Evolutionary conservation across 306 rosid species (phyloP).

Genomic region (Rosa rugosa): DNA sequence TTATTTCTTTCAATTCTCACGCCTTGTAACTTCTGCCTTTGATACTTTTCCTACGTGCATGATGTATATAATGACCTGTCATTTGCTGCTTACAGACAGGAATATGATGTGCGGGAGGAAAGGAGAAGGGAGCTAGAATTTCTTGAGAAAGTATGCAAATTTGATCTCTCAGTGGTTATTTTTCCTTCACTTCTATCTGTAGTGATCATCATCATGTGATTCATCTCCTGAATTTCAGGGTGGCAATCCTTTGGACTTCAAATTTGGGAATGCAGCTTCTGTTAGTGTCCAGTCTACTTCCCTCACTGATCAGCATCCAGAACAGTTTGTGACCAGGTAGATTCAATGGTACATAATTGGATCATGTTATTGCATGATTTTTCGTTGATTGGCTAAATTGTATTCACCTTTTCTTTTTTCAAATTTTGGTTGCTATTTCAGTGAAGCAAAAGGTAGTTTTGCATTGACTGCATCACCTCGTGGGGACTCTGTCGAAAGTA

Average conservation of each 20-base stretch:
- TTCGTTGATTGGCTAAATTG: constrained; percentile 3
- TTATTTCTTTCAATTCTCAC: not conserved
- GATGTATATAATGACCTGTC: constrained; percentile 22
- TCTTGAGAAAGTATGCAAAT: constrained; percentile 84
- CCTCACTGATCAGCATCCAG: constrained; percentile 87
- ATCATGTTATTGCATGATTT: constrained; percentile 21
- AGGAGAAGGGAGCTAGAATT: constrained; percentile 91
- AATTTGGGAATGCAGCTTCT: constrained; percentile 79
- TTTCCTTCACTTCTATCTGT: constrained; percentile 13
- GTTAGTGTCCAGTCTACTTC: constrained; percentile 98
- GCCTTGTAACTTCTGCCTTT: constrained; percentile 25
- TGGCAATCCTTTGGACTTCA: constrained; percentile 96
- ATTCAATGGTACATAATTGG: constrained; percentile 17
- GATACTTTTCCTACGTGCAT: constrained; percentile 14
- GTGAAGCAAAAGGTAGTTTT: constrained; percentile 98
- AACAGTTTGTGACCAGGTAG: constrained; percentile 90
- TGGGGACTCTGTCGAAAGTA: constrained; percentile 99
- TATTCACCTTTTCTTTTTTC: constrained; percentile 10
- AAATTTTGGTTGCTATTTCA: constrained; percentile 35
- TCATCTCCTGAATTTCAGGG: constrained; percentile 59
- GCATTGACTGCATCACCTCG: constrained; percentile 96
- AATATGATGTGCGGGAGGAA: constrained; percentile 89
- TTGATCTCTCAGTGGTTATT: constrained; percentile 27
- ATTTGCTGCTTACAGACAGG: constrained; percentile 74
- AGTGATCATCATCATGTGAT: constrained; percentile 23